Evolutionary conservation across 1,139 yeast genomes (phyloP).

Genomic region (Pichia sp.): DNA sequence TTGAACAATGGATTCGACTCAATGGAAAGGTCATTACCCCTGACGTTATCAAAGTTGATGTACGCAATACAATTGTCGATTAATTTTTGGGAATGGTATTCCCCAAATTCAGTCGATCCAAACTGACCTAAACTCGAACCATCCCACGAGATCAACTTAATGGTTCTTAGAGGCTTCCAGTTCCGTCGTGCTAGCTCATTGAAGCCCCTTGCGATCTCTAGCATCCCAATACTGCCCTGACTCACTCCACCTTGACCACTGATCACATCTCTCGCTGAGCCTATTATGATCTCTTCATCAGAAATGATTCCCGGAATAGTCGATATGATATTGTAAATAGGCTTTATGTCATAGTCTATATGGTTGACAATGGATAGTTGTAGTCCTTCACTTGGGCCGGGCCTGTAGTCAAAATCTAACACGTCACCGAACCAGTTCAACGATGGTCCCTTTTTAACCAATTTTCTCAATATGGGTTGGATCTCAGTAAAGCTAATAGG

Average conservation of each 20-base stretch:
- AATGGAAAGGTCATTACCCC: conserved; percentile 39
- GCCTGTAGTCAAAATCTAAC: conserved; percentile 35
- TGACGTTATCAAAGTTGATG: conserved; percentile 43
- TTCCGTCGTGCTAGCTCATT: conserved; percentile 38
- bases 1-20: conserved; percentile 42
- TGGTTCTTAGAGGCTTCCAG: conserved; percentile 53
- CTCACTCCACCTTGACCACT: conserved; percentile 45
- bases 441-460: conserved; percentile 30
- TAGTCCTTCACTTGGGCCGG: conserved; percentile 36
- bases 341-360: conserved; percentile 36
- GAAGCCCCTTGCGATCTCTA: conserved; percentile 46
- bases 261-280: conserved; percentile 43
- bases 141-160: conserved; percentile 49
- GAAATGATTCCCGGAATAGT: conserved; percentile 46
- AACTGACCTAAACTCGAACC: conserved; percentile 43
- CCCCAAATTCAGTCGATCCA: conserved; percentile 49
- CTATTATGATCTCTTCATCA: conserved; percentile 45
- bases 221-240: conserved; percentile 40
- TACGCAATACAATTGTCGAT: conserved; percentile 38
- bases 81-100: conserved; percentile 34
- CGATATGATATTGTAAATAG: conserved; percentile 41
- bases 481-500: conserved; percentile 39
- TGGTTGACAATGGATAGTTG: conserved; percentile 25
- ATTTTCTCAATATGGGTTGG: conserved; percentile 35
- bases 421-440: conserved; percentile 36